Percentiles rank a stretch among this genome's conserved stretches.
Conservation (phyloP, 2,329 filamentous ascomycete genomes). For the Fusarium circinatum region DNA sequence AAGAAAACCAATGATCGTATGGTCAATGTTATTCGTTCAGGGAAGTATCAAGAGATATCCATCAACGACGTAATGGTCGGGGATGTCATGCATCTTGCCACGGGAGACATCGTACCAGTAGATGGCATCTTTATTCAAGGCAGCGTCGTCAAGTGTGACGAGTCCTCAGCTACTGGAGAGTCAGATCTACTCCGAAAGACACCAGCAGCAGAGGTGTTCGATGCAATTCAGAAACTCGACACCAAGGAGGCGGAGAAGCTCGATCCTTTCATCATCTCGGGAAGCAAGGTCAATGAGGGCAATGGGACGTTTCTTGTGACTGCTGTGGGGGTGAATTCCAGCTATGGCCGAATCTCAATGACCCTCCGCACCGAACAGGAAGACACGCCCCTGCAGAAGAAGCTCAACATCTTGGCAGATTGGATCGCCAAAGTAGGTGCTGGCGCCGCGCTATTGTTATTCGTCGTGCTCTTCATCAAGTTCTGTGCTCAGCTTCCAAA, state of each 20-base stretch:
- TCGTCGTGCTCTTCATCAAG: constrained; percentile 81
- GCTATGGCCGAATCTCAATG: constrained; percentile 66
- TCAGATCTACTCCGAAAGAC: constrained; percentile 78
- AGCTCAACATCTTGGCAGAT: constrained; percentile 53
- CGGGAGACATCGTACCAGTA: constrained; percentile 76
- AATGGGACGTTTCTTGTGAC: constrained; percentile 65
- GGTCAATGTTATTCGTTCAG: constrained; percentile 74
- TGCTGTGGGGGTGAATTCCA: constrained; percentile 65
- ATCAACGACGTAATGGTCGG: constrained; percentile 75
- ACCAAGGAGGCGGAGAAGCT: constrained; percentile 56
- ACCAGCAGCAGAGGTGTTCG: constrained; percentile 66
- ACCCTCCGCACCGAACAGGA: constrained; percentile 62
- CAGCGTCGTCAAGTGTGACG: constrained; percentile 69
- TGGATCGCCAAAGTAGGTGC: constrained; percentile 60
- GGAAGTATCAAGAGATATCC: constrained; percentile 70
- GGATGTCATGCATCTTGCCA: constrained; percentile 74
- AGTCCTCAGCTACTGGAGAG: constrained; percentile 79
- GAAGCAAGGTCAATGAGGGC: constrained; percentile 64
- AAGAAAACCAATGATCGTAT: constrained; percentile 70
- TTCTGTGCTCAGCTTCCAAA: constrained; percentile 72
- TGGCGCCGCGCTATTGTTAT: constrained; percentile 76
- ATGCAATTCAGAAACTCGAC: constrained; percentile 59
- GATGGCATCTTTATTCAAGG: constrained; percentile 75
- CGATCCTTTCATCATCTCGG: constrained; percentile 73
- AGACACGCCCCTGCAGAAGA: constrained; percentile 64